Conservation (phyloP, 2,329 filamentous ascomycete species). For the Fusarium bactridioides region DNA sequence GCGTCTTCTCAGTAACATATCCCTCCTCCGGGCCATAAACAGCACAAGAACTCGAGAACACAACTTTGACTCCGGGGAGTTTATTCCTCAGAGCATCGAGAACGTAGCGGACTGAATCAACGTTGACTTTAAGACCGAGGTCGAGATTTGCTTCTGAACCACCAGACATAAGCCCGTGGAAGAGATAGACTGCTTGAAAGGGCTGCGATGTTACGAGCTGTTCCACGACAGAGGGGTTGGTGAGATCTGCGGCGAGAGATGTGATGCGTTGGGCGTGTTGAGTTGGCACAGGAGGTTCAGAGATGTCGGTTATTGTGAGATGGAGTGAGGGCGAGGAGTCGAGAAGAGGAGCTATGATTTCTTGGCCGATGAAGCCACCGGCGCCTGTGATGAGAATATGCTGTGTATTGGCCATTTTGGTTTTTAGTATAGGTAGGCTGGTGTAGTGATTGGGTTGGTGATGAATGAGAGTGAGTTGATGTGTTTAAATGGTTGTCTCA, state of each 20-base stretch:
- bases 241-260: conserved; percentile 39
- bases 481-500: neutral
- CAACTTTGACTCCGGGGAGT: conserved; percentile 59
- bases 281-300: conserved; percentile 59
- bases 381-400: conserved; percentile 69
- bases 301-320: conserved; percentile 65
- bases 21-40: conserved; percentile 58
- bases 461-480: neutral
- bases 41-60: conserved; percentile 67
- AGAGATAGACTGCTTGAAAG: conserved; percentile 61
- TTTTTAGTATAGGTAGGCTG: neutral
- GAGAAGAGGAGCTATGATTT: conserved; percentile 64
- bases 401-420: conserved; percentile 21
- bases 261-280: conserved; percentile 41
- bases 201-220: conserved; percentile 41
- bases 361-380: conserved; percentile 70
- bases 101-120: conserved; percentile 62
- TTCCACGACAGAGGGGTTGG: conserved; percentile 24
- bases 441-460: neutral
- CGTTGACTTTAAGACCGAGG: conserved; percentile 63
- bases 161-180: conserved; percentile 71
- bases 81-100: conserved; percentile 58
- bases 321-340: conserved; percentile 47
- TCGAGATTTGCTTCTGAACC: conserved; percentile 67
- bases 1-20: conserved; percentile 37